Percentiles rank a stretch among this genome's conserved stretches.
These are phyloP conservation scores for Amauroascus niger DNA, from an alignment of 2,329 filamentous ascomycete genomes.

Conservation along the genomic window DNA sequence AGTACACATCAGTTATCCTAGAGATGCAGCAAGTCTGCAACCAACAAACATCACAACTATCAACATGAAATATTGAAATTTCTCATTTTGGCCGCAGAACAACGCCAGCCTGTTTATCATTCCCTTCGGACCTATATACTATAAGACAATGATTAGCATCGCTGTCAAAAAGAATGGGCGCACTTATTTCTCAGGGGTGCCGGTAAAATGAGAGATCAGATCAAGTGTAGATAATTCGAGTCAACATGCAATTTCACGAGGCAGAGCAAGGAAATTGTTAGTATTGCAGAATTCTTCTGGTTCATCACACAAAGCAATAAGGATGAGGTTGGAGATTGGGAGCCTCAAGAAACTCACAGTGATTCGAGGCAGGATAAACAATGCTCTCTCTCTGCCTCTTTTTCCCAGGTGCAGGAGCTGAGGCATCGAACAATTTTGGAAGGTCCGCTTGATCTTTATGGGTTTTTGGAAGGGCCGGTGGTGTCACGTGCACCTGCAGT, in stretches of 20 bases:
- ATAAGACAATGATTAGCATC: background rate
- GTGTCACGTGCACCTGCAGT: background rate
- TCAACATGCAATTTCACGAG: constrained; percentile 39
- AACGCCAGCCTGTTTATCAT: background rate
- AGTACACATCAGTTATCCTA: too few relatives aligned
- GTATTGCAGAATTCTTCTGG: constrained; percentile 40
- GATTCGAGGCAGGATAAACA: background rate
- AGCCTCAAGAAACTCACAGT: constrained; percentile 3
- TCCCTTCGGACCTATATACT: background rate
- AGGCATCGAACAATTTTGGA: too few relatives aligned
- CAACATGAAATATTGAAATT: too few relatives aligned
- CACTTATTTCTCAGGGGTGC: too few relatives aligned
- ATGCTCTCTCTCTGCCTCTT: too few relatives aligned
- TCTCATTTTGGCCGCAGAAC: too few relatives aligned
- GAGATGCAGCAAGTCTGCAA: too few relatives aligned
- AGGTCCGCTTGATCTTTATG: too few relatives aligned
- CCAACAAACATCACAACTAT: too few relatives aligned
- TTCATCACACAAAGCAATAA: constrained; percentile 30
- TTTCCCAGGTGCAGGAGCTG: too few relatives aligned
- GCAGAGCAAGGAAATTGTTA: constrained; percentile 34
- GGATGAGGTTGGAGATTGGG: background rate
- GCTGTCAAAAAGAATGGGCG: too few relatives aligned
- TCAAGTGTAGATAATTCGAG: constrained; percentile 39
- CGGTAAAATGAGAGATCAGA: constrained; percentile 24
- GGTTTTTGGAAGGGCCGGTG: too few relatives aligned